These are phyloP conservation scores for Fraxinus dipetala DNA, from an alignment of 305 asterid genomes.

Conservation along the genomic window DNA sequence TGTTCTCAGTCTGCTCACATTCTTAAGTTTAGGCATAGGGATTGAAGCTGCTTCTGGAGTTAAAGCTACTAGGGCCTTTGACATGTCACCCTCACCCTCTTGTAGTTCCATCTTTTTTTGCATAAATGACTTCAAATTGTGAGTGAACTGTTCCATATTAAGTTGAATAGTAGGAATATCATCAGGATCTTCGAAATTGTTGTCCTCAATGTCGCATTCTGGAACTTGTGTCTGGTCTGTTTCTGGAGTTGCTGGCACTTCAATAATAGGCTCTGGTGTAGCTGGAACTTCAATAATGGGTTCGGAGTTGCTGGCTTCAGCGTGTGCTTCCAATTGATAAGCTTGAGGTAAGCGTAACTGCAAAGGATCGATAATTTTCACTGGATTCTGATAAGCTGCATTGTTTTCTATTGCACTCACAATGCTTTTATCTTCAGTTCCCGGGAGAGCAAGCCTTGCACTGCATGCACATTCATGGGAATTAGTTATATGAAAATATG, in stretches of 20 bases:
- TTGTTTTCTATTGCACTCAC: conserved; percentile 44
- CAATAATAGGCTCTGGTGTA: conserved; percentile 42
- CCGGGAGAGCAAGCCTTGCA: conserved; percentile 93
- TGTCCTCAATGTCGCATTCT: conserved; percentile 65
- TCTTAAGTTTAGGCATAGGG: conserved; percentile 88
- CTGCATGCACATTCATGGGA: conserved; percentile 47
- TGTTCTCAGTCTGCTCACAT: conserved; percentile 87
- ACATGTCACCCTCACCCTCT: conserved; percentile 66
- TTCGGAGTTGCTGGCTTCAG: conserved; percentile 39
- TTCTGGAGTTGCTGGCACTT: conserved; percentile 76
- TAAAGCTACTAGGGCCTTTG: conserved; percentile 88
- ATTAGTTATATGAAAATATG: conserved; percentile 11
- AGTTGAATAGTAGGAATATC: conserved; percentile 87
- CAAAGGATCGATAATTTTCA: conserved; percentile 42
- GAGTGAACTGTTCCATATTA: conserved; percentile 77
- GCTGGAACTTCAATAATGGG: conserved; percentile 47
- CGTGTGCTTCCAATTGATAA: conserved; percentile 29
- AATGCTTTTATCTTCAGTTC: conserved; percentile 75
- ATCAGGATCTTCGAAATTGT: conserved; percentile 59
- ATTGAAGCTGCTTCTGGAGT: conserved; percentile 86
- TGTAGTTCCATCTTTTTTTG: conserved; percentile 56
- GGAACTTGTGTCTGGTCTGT: conserved; percentile 37
- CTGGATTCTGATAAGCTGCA: conserved; percentile 43
- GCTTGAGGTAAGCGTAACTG: conserved; percentile 53
- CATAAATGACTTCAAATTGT: conserved; percentile 66